Evolutionary conservation across 2,329 filamentous ascomycete species (phyloP), one percentile per base, ranked within the genome.

Genomic region (Drechslera avenae): DNA sequence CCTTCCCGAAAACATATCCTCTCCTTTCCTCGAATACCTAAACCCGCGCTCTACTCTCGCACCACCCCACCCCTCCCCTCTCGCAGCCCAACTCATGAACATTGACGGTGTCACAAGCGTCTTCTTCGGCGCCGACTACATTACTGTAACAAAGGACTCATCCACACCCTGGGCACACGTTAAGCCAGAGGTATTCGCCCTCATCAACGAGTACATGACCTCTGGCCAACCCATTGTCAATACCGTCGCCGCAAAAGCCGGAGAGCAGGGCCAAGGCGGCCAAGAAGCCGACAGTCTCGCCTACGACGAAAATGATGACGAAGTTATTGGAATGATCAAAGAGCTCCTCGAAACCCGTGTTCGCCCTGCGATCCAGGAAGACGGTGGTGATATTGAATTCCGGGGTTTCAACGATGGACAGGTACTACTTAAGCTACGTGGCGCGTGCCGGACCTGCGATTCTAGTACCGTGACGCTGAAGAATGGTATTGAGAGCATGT

Each of bases 291-390:
- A 96, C 65, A 89, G 85, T 53, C 78, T 96, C 43, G 84, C 84
- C 17, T 96, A 93, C 73, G 86, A 93, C 64, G 91, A 96, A 70
- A 87, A 95, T 56, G 94, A 99, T 72, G 88, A 87, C 60, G 94
- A 99, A 76, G 90, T 97, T 9, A 88, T 99, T 7, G 89, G 91
- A 52, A 97, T 97, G 94, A 97, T 99, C 77, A 96, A 97, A 78
- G 94, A 99, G 77, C 79, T 99, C 26, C 81, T 99, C 30, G 94
- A 99, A 76, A 99, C 94, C 19, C 83, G 94, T 56, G 96, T 99
- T 68, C 83, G 94, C 35, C 94, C 94, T 0, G 90, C 93, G 1
- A 99, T 99, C 57, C 94, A 97, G 74, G 94, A 97, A 73, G 94
- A 99, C 63, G 94, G 94, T 39, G 94, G 94, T 37, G 94, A 99